Conservation (phyloP, 2,329 filamentous ascomycete genomes). For the Aaosphaeria arxii region DNA sequence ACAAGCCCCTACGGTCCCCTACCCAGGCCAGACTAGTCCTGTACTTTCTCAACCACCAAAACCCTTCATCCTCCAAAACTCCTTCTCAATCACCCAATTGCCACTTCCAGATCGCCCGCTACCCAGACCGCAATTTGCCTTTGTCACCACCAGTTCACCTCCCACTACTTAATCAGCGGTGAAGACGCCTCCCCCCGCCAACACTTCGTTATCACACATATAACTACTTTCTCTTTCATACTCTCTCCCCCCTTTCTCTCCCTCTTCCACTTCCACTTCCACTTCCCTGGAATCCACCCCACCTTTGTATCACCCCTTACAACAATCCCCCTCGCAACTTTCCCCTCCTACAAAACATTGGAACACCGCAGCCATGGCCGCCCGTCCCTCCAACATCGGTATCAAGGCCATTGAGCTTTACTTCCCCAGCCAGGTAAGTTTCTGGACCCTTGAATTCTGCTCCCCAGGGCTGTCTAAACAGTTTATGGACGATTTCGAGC, state of each 20-base stretch:
- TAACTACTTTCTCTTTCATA: no score
- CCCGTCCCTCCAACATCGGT: constrained; percentile 49
- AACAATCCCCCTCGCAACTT: constrained; percentile 2
- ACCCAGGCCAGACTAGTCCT: no score
- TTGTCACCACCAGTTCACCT: constrained; percentile 16
- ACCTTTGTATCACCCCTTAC: neutral
- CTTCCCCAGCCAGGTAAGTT: constrained; percentile 51
- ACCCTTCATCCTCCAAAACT: constrained; percentile 6
- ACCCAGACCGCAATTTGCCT: constrained; percentile 34
- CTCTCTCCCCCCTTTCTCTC: constrained; percentile 11
- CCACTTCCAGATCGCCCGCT: constrained; percentile 29
- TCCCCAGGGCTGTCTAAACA: neutral
- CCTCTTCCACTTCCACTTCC: neutral
- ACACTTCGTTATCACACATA: constrained; percentile 4
- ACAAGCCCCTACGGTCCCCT: no score
- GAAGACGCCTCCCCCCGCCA: constrained; percentile 20
- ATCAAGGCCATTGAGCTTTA: constrained; percentile 56
- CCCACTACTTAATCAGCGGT: constrained; percentile 35
- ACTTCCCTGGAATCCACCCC: neutral
- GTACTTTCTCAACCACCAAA: no score
- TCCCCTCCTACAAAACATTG: constrained; percentile 6
- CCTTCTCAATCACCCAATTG: constrained; percentile 19
- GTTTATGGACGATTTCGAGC: no score
- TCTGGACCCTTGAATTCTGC: constrained; percentile 1
- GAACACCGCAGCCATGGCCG: constrained; percentile 36